Conservation (phyloP, 108 stramenopile genomes). For the Skeletonema menzelii region DNA sequence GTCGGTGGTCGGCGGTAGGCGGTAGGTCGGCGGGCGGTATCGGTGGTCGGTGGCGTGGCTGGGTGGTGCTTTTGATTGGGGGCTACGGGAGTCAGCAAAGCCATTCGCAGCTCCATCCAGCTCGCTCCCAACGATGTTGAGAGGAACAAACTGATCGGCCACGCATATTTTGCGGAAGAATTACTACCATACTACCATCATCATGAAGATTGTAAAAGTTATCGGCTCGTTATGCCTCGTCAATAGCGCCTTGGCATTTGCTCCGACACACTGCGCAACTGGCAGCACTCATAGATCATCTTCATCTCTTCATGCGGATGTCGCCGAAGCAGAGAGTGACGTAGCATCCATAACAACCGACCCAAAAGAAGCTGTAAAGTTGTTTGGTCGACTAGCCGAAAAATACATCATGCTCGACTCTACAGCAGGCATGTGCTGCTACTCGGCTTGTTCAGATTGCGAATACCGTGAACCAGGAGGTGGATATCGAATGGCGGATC, state of each 20-base stretch:
- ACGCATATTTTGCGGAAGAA: too few relatives aligned
- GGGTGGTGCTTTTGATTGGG: too few relatives aligned
- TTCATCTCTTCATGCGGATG: slow-evolving; percentile 17
- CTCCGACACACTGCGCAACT: background rate
- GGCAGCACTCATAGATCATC: background rate
- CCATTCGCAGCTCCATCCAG: too few relatives aligned
- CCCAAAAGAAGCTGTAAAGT: slow-evolving; percentile 78
- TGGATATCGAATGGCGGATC: slow-evolving; percentile 85
- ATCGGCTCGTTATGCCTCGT: slow-evolving; percentile 2
- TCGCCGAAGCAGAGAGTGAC: slow-evolving; percentile 13
- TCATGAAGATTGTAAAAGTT: slow-evolving; percentile 1
- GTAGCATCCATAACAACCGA: slow-evolving; percentile 38
- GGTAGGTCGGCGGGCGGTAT: too few relatives aligned
- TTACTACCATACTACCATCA: background rate
- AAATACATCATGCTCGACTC: slow-evolving; percentile 86
- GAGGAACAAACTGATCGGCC: too few relatives aligned
- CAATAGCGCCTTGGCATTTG: background rate
- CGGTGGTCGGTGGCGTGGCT: too few relatives aligned
- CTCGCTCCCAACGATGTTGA: too few relatives aligned
- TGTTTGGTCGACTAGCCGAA: slow-evolving; percentile 85
- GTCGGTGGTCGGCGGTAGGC: too few relatives aligned
- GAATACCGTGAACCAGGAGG: slow-evolving; percentile 73
- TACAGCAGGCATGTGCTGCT: slow-evolving; percentile 84
- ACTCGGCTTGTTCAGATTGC: slow-evolving; percentile 68
- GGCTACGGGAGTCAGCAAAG: too few relatives aligned